Base-by-base conservation (phyloP, 805 yeast genomes). In the Blastobotrys parvus region DNA sequence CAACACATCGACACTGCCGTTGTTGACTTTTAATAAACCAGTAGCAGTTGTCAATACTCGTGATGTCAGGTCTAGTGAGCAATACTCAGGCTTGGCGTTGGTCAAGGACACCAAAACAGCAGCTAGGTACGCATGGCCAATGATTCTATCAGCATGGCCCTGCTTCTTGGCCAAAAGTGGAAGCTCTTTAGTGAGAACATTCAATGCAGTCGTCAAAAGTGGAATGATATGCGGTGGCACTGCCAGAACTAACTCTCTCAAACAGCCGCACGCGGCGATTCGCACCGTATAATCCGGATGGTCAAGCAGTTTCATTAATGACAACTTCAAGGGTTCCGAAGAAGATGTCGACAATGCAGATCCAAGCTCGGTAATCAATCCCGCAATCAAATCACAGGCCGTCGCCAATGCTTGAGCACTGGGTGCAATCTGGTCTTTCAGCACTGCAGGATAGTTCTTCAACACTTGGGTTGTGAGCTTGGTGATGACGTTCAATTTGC, bases 41-140 rank as follows among this genome's bases (percentile, higher is more conserved):
- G 70, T 64, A 0, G 75, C 70, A 25, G 71, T 62, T 0, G 66
- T 64, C 39, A 74, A 66, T 3, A 72, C 61, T 42, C 70, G 61
- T 44, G 72, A 63, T 4, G 75, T 62, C 15, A 72, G 53, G 23
- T 67, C 70, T 30, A 64, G 60, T 2, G 78, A 63, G 4, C 73
- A 72, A 50, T 68, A 70, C 37, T 57, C 56, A 16, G 64, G 54
- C 39, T 56, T 40, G 16, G 42, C 32, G 23, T 46, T 43, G 7
- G 61, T 48, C 8, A 60, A 25, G 5, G 62, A 51, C n/a, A 54
- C 52, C 32, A 55, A 38, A 3, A 55, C 42, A 1, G 67, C 43
- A 3, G 59, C 44, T 30, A 54, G 48, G 36, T 50, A 50, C 2
- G 66, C 60, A 39, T 52, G 50, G 2, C 67, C 66, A 3, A 50